A percentile compares a stretch with the other conserved stretches of the same genome.
phyloP scores from a whole-genome alignment of 2,329 filamentous ascomycete genomes.

The Sporothrix brasiliensis region DNA sequence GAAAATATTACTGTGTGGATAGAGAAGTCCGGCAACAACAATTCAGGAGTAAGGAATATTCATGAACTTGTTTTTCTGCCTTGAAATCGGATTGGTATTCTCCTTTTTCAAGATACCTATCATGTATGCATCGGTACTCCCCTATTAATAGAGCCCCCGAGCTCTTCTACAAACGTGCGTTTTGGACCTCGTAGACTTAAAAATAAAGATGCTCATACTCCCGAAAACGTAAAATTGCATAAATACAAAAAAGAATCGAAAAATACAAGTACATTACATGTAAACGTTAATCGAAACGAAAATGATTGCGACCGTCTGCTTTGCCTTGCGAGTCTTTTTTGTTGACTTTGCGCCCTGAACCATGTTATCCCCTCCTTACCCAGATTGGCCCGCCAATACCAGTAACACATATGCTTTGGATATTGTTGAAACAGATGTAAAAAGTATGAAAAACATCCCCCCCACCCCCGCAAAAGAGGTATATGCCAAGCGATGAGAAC shows the following conservation, averaged over 20 bases:
- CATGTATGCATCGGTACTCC: too few relatives aligned
- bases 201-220: not conserved
- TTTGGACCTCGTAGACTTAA: too few relatives aligned
- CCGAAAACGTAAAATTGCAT: not conserved
- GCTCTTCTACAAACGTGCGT: too few relatives aligned
- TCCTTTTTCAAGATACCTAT: too few relatives aligned
- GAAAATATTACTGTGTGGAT: not conserved
- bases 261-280: not conserved
- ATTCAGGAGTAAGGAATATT: too few relatives aligned
- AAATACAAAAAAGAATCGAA: conserved; percentile 23
- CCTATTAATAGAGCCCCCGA: too few relatives aligned
- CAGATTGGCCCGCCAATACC: conserved; percentile 20
- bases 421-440: conserved; percentile 10
- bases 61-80: too few relatives aligned
- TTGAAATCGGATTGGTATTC: too few relatives aligned
- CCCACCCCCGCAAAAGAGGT: conserved; percentile 9
- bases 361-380: not conserved
- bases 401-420: conserved; percentile 19
- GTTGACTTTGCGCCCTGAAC: not conserved
- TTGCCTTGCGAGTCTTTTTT: conserved; percentile 9
- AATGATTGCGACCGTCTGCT: not conserved
- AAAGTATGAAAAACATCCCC: not conserved
- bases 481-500: not conserved
- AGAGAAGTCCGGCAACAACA: too few relatives aligned
- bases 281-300: too few relatives aligned